Evolutionary conservation across 192 early-diverging fungal genomes (phyloP), one percentile per base, ranked within the genome.

Genomic region (Linnemannia zychae): DNA sequence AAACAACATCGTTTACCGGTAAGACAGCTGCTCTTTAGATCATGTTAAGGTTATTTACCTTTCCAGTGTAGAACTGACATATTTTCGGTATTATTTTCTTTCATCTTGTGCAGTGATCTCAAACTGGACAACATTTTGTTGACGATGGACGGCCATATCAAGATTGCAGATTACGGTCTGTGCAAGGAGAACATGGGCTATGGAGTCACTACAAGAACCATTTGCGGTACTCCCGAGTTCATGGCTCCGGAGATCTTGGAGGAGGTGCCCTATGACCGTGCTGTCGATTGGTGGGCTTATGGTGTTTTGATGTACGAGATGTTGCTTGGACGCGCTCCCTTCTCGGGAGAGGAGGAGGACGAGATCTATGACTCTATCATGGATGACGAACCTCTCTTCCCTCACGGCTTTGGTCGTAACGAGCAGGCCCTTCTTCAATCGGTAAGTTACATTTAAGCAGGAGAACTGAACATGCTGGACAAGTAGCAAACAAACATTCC

Each of bases 181-280:
- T 97, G 96, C 87, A 97, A 97, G 84, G 94, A 89, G 65, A 94
- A 94, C 74, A 96, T 97, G 93, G 66, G 81, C n/a, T 89, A 81
- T 75, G 93, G 93, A 44, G 77, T 80, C 1, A 93, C 90, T 0
- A 97, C 96, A 7, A 91, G 90, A 74, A 97, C 96, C 0, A 96
- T 96, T 80, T 97, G 96, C 70, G 96, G 96, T 50, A 97, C 96
- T 49, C 96, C 96, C 4, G 96, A 97, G 81, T 97, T 95, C 76
- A 97, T 97, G 96, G 96, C 96, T 3, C 96, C 96, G 9, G 96
- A 97, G 78, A 95, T 96, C 74, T 79, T 96, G 50, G 85, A 91
- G 50, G 96, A 96, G 63, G 91, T 95, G 72, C 93, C 93, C 13
- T 97, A 97, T 87, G 92, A 91, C 1, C 90, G 94, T 13, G 94